phyloP scores from a whole-genome alignment of 345 rosid genomes.

The Mangifera indica region DNA sequence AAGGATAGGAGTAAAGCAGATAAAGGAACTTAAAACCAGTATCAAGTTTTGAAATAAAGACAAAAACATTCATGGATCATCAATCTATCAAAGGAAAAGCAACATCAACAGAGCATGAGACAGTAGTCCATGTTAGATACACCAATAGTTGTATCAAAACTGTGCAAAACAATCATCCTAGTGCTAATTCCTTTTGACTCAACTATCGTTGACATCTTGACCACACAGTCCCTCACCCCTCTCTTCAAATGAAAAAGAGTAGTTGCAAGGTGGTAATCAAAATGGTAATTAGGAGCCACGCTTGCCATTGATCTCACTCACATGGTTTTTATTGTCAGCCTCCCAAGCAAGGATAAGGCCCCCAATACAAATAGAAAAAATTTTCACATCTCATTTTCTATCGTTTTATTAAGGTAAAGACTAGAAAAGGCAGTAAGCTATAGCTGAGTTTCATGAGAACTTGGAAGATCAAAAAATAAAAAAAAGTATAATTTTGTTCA shows the following conservation, averaged over 20 bases:
- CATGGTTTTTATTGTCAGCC: background rate
- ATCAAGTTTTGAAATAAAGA: background rate
- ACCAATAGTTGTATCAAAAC: background rate
- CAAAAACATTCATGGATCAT: background rate
- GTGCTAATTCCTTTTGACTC: background rate
- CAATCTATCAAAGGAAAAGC: background rate
- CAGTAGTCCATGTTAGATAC: too few species aligned
- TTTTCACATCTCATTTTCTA: background rate
- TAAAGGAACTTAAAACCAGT: slow-evolving; percentile 2
- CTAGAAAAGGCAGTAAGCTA: background rate
- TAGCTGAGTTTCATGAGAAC: background rate
- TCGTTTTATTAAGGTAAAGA: background rate
- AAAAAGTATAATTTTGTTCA: background rate
- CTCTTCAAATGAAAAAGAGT: too few species aligned
- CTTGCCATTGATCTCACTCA: background rate
- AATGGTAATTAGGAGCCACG: background rate
- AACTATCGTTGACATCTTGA: background rate
- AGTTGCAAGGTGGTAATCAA: background rate
- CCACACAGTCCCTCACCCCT: background rate
- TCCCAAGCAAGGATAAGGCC: background rate
- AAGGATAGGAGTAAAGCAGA: background rate
- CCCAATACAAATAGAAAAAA: background rate
- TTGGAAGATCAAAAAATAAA: background rate
- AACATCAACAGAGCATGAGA: background rate
- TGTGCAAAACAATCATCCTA: background rate